Evolutionary conservation across 2,329 filamentous ascomycete species (phyloP), one percentile per base, ranked within the genome.

Genomic region (Fusarium clavum): DNA sequence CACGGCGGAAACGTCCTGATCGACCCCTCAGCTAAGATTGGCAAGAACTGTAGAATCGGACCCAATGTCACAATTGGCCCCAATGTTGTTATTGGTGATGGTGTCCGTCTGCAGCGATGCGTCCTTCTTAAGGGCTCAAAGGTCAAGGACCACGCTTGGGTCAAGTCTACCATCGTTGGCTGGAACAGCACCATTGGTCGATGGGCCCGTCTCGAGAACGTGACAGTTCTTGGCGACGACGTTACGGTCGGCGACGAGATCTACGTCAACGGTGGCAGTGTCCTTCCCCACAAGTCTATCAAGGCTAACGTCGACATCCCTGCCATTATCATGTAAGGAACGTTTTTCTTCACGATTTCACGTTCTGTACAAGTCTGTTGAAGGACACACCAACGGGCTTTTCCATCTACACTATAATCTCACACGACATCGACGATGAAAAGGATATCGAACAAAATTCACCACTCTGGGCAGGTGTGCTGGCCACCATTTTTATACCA

Each of bases 101-200:
- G 95, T 79, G 96, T 98, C 44, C 90, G 95, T 75, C 88, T 99
- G 72, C 95, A 98, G 83, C 91, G 96, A 76, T 97, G 93, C 77
- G 96, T 98, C 25, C 83, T 99, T 60, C 87, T 99, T 71, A 88
- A 91, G 68, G 92, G 93, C 77, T 94, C 92, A 83, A 97, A 97
- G 85, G 91, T 98, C 83, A 98, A 98, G 88, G 96, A 99, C 80
- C 95, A 99, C 81, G 96, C 96, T 49, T 98, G 95, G 95, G 89
- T 99, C 81, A 98, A 98, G 90, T 97, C 93, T 80, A 96, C 95
- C 76, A 98, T 99, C 80, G 94, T 98, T 56, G 95, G 95, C 78
- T 99, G 95, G 95, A 97, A 98, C 88, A 97, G 94, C 85, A 92
- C 90, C 38, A 94, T 99, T 61, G 95, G 95, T 79, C 92, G 92